phyloP scores from a whole-genome alignment of 176 grass and related monocot genomes.

The Avena eriantha region DNA sequence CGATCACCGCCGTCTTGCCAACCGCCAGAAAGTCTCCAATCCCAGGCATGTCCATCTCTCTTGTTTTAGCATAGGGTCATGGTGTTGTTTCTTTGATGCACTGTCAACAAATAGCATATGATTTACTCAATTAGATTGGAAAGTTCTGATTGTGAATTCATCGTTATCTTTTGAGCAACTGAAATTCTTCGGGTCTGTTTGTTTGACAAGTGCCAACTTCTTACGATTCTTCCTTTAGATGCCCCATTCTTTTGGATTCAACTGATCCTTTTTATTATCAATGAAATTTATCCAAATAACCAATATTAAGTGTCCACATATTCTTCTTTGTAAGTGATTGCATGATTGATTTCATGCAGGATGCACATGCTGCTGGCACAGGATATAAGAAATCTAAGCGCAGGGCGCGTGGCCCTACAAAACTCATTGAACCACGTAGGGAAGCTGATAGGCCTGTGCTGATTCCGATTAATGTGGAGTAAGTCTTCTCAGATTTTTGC shows the following conservation, averaged over 20 bases:
- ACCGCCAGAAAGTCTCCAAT: constrained; percentile 3
- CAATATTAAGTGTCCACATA: not conserved
- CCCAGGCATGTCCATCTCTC: constrained; percentile 23
- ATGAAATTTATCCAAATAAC: constrained; percentile 9
- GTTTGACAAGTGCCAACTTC: too few species aligned
- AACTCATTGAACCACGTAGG: constrained; percentile 42
- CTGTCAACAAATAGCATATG: not conserved
- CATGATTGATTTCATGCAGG: constrained; percentile 15
- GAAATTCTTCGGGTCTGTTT: not conserved
- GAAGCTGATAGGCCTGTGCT: constrained; percentile 47
- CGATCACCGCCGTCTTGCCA: not conserved
- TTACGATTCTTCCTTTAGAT: too few species aligned
- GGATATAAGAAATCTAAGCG: constrained; percentile 35
- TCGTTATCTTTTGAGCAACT: not conserved
- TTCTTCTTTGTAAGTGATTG: constrained; percentile 19
- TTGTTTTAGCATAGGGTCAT: constrained; percentile 5
- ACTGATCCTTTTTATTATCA: not conserved
- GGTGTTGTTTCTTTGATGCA: not conserved
- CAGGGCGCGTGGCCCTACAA: constrained; percentile 38
- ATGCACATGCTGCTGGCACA: not conserved
- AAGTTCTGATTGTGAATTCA: not conserved
- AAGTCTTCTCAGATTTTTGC: constrained; percentile 25
- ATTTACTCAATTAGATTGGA: not conserved
- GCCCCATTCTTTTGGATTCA: too few species aligned
- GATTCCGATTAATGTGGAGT: constrained; percentile 51